Conservation (phyloP, 176 grass and related monocot species). For the Paspalum vaginatum region DNA sequence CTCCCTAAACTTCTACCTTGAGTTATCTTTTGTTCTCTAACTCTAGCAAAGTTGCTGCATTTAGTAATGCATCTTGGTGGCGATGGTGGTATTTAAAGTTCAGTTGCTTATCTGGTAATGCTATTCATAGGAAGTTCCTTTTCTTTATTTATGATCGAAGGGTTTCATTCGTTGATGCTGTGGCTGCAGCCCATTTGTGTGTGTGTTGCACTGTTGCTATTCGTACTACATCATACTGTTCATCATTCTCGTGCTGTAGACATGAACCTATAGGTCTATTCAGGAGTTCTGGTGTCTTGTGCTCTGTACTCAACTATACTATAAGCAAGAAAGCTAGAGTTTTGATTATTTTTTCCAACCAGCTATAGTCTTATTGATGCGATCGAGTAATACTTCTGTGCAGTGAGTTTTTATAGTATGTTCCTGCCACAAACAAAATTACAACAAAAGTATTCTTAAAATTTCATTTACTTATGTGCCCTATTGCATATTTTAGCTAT, state of each 20-base stretch:
- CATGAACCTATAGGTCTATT: constrained; percentile 24
- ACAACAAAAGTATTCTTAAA: background rate
- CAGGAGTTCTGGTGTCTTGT: constrained; percentile 15
- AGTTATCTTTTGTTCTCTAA: constrained; percentile 4
- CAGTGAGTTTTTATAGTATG: background rate
- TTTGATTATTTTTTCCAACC: constrained; percentile 16
- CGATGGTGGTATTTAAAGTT: constrained; percentile 18
- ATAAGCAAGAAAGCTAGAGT: background rate
- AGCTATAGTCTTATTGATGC: constrained; percentile 30
- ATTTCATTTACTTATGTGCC: constrained; percentile 16
- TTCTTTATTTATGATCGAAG: constrained; percentile 26
- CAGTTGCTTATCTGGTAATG: constrained; percentile 4
- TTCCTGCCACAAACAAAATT: constrained; percentile 33
- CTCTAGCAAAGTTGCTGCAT: background rate
- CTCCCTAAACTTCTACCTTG: constrained; percentile 5
- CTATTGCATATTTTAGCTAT: constrained; percentile 10
- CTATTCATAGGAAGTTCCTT: constrained; percentile 14
- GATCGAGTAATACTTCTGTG: constrained; percentile 14
- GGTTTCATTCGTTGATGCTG: constrained; percentile 24
- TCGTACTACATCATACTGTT: constrained; percentile 12
- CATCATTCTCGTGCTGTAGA: constrained; percentile 23
- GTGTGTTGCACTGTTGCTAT: constrained; percentile 21
- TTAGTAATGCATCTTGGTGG: constrained; percentile 21
- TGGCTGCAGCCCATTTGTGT: background rate
- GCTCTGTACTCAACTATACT: constrained; percentile 2